Evolutionary conservation across 352 stramenopile species (phyloP).

Genomic region (Globisporangium parvum): DNA sequence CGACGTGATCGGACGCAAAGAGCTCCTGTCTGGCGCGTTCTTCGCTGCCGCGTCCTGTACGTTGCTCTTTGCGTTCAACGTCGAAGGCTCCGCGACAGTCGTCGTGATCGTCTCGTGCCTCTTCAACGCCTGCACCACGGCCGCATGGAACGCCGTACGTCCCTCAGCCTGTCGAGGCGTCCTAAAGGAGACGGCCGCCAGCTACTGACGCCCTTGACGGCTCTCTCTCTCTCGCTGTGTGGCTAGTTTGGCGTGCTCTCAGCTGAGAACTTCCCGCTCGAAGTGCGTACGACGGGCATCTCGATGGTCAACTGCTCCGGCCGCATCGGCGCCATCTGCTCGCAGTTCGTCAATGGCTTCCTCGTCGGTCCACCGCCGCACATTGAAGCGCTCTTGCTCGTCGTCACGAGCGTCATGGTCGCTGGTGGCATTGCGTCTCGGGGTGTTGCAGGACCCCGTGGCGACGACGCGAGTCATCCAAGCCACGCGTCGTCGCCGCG

Average conservation of each 20-base stretch:
- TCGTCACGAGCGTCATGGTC: constrained; percentile 72
- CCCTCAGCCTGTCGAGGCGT: too few species aligned
- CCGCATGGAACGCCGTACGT: constrained; percentile 86
- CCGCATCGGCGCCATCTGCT: constrained; percentile 83
- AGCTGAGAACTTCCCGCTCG: constrained; percentile 84
- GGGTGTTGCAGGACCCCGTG: constrained; percentile 23
- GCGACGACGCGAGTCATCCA: constrained; percentile 16
- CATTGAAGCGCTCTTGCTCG: constrained; percentile 66
- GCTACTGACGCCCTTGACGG: neutral
- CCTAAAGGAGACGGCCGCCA: too few species aligned
- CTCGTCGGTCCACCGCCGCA: constrained; percentile 75
- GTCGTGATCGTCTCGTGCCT: constrained; percentile 87
- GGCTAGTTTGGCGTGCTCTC: constrained; percentile 90
- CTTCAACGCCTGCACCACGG: constrained; percentile 89
- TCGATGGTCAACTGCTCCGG: constrained; percentile 86
- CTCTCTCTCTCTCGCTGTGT: neutral
- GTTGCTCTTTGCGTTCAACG: constrained; percentile 77
- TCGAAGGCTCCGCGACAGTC: constrained; percentile 48
- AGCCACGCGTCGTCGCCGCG: constrained; percentile 2
- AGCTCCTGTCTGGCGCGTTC: constrained; percentile 60
- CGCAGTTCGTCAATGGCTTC: constrained; percentile 89
- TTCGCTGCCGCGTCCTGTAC: constrained; percentile 58
- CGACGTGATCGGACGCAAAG: constrained; percentile 61
- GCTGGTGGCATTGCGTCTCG: constrained; percentile 47
- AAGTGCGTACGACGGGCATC: constrained; percentile 87